Evolutionary conservation across 108 stramenopile genomes (phyloP), one percentile per base, ranked within the genome.

Genomic region (Nitzschia sp.): DNA sequence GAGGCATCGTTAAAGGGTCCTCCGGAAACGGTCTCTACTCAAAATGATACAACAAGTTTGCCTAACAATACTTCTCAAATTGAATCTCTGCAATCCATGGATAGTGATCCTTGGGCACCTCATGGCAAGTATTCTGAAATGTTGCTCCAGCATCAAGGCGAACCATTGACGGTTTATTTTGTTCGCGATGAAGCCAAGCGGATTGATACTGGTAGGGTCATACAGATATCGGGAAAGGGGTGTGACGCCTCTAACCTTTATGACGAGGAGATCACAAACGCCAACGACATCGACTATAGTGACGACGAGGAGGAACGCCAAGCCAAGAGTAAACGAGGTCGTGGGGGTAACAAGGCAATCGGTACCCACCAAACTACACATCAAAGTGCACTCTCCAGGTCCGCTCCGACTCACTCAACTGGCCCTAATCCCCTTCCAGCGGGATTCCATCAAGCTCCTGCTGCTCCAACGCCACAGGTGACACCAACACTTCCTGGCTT

Each of bases 191-290:
- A 85, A 65, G 80, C 80, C 3, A 85, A 84, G 51, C 54, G 83
- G 10, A 73, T 93, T 60, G 83, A 93, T 75, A 86, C 87, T 7
- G 70, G 67, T 10, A 37, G 63, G 26, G 69, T 93, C 40, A 72
- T 86, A 48, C 55, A 65, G 57, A 62, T 54, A 0, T 90, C 88
- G 78, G 82, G 88, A 26, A 88, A 83, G 57, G 92, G 92, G 21
- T 93, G 89, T 62, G 87, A 93, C 69, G 92, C 92, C 6, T 93
- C 92, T 9, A 93, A 93, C 75, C 53, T 90, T 10, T 85, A 85
- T 71, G 92, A 93, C 63, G 92, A 93, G 68, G 92, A 93, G 64
- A 69, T 87, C 37, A 19, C 60, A n/a, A 72, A 83, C 61, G 61
- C 72, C 14, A 80, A 72, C 25, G 92, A 90, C 65, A 77, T 83